Percentiles rank a stretch among this genome's conserved stretches.
These are phyloP conservation scores for Citrus reticulata DNA, from an alignment of 345 rosid genomes.

Conservation along the genomic window DNA sequence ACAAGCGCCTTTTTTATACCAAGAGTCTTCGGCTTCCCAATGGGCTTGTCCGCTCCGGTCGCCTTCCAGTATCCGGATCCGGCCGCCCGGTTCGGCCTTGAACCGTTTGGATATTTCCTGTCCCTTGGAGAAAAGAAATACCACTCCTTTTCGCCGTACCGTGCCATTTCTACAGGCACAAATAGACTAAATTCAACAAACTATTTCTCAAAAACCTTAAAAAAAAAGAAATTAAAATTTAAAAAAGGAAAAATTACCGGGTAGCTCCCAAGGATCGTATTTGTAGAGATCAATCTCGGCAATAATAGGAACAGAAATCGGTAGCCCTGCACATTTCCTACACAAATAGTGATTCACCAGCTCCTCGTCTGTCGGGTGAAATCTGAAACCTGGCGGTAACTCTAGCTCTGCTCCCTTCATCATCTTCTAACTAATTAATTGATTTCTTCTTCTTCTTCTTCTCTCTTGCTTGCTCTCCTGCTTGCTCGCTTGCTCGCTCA, in stretches of 20 bases:
- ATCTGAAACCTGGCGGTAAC: constrained; percentile 89
- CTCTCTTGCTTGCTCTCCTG: not conserved
- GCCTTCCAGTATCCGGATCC: constrained; percentile 93
- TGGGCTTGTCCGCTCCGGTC: constrained; percentile 90
- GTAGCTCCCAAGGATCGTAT: constrained; percentile 90
- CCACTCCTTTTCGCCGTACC: constrained; percentile 93
- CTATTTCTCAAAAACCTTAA: not conserved
- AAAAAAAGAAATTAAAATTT: not conserved
- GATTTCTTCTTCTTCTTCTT: not conserved
- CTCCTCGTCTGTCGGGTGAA: constrained; percentile 95
- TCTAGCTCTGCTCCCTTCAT: constrained; percentile 49
- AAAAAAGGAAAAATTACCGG: constrained; percentile 41
- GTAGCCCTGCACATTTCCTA: constrained; percentile 57
- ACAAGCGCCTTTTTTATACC: constrained; percentile 90
- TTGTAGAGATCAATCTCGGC: constrained; percentile 88
- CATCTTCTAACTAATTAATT: not conserved
- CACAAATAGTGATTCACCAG: constrained; percentile 70
- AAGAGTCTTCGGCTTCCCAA: constrained; percentile 66
- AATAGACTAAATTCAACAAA: not conserved
- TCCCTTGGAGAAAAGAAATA: constrained; percentile 88
- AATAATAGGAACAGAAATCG: constrained; percentile 60
- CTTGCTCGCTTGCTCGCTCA: not conserved
- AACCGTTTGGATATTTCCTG: constrained; percentile 85
- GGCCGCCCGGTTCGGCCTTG: constrained; percentile 86
- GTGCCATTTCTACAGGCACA: constrained; percentile 46